These are phyloP conservation scores for Colletotrichum sojae DNA, from an alignment of 2,329 filamentous ascomycete species.

Conservation along the genomic window DNA sequence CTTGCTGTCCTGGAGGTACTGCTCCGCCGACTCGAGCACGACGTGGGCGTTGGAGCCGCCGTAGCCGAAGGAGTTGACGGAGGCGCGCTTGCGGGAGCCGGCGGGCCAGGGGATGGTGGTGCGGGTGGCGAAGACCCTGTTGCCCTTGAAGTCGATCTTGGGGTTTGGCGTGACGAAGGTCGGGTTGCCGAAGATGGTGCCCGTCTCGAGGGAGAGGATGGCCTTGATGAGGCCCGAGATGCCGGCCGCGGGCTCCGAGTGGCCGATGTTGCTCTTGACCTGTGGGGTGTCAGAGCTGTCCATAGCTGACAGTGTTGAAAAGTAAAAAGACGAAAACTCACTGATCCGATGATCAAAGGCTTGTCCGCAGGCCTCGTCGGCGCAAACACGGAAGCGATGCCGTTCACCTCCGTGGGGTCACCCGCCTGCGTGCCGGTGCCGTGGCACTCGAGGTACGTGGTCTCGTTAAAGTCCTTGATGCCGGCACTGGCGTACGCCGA, in stretches of 20 bases:
- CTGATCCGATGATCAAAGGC: slow-evolving; percentile 48
- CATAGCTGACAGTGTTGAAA: no score
- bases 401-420: slow-evolving; percentile 52
- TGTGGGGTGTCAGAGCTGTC: no score
- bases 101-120: no score
- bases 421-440: slow-evolving; percentile 57
- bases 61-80: no score
- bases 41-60: no score
- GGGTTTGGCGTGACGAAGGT: slow-evolving; percentile 49
- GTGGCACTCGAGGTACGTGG: slow-evolving; percentile 55
- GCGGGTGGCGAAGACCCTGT: no score
- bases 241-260: slow-evolving; percentile 49
- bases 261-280: slow-evolving; percentile 52
- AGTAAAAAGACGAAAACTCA: no score
- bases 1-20: no score
- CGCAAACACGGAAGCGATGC: slow-evolving; percentile 47
- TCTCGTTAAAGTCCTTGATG: slow-evolving; percentile 42
- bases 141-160: not conserved
- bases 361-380: slow-evolving; percentile 25
- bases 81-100: no score
- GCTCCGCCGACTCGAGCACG: no score
- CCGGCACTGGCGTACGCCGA: slow-evolving; percentile 48
- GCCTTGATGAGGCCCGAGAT: slow-evolving; percentile 49
- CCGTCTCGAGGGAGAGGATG: slow-evolving; percentile 46
- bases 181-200: slow-evolving; percentile 46